These are phyloP conservation scores for Phytophthora foliorum DNA, from an alignment of 352 stramenopile genomes.

Conservation along the genomic window DNA sequence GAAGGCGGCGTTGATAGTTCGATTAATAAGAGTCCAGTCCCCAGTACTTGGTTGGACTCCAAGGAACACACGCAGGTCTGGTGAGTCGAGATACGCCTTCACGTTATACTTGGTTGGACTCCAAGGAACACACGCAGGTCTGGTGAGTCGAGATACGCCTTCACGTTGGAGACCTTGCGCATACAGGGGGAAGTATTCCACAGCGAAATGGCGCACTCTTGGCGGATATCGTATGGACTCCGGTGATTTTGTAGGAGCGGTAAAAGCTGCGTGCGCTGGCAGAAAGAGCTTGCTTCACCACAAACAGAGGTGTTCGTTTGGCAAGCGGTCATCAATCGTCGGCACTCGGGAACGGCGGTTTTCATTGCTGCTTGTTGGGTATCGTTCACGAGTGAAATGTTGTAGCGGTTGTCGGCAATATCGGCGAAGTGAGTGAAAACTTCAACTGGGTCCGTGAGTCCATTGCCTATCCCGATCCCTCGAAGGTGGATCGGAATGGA, in stretches of 20 bases:
- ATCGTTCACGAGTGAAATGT: slow-evolving; percentile 42
- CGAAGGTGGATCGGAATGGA: slow-evolving; percentile 46
- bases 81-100: slow-evolving; percentile 64
- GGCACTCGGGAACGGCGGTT: slow-evolving; percentile 25
- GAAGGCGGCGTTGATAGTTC: slow-evolving; percentile 92
- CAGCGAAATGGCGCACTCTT: slow-evolving; percentile 28
- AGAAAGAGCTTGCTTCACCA: slow-evolving; percentile 42
- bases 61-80: slow-evolving; percentile 40
- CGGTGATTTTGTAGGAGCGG: slow-evolving; percentile 42
- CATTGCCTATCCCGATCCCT: slow-evolving; percentile 61
- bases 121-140: slow-evolving; percentile 41
- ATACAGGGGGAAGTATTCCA: slow-evolving; percentile 35
- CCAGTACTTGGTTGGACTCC: slow-evolving; percentile 36
- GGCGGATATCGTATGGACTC: slow-evolving; percentile 75
- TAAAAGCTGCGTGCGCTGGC: slow-evolving; percentile 42
- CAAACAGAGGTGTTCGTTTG: slow-evolving; percentile 29
- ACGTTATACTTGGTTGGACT: slow-evolving; percentile 42
- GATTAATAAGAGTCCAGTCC: slow-evolving; percentile 92
- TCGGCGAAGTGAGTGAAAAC: slow-evolving; percentile 37
- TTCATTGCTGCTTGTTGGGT: slow-evolving; percentile 38
- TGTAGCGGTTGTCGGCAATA: slow-evolving; percentile 64
- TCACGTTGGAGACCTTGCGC: slow-evolving; percentile 42
- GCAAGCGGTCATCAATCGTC: slow-evolving; percentile 30
- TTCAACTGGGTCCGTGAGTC: slow-evolving; percentile 23
- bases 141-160: slow-evolving; percentile 65